A percentile compares a stretch with the other conserved stretches of the same genome.
Conservation (phyloP, 2,329 filamentous ascomycete genomes). For the Hypoxylon sp. region DNA sequence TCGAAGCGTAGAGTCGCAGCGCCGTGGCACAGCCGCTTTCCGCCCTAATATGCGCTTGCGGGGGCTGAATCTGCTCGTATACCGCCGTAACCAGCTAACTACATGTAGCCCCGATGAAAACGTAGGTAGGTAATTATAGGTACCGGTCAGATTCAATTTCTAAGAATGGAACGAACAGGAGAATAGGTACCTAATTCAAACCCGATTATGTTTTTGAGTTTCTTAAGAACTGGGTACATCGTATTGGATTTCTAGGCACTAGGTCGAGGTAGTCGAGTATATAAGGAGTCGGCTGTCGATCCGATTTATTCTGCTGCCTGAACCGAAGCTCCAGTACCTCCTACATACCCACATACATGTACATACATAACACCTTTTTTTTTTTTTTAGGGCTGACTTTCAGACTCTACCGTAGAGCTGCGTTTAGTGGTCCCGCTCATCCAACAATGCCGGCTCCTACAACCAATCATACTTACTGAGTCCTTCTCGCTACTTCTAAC, state of each 20-base stretch:
- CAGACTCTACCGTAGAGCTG: constrained; percentile 11
- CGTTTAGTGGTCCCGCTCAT: constrained; percentile 17
- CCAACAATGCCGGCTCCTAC: constrained; percentile 14
- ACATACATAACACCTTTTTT: constrained; percentile 16
- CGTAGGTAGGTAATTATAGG: background rate
- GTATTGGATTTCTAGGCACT: background rate
- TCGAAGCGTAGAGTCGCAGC: constrained; percentile 38
- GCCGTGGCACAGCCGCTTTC: constrained; percentile 31
- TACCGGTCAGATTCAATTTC: constrained; percentile 1
- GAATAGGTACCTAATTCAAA: constrained; percentile 2
- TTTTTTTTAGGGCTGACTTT: constrained; percentile 33
- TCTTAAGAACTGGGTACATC: background rate
- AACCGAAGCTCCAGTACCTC: constrained; percentile 13
- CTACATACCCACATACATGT: constrained; percentile 1
- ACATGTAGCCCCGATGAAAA: background rate
- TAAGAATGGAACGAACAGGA: constrained; percentile 4
- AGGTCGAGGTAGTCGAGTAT: constrained; percentile 1
- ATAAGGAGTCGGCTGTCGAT: constrained; percentile 12
- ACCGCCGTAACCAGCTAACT: constrained; percentile 1
- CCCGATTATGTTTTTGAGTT: background rate
- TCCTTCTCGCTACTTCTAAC: background rate
- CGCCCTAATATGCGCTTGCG: constrained; percentile 21
- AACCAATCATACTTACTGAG: constrained; percentile 9
- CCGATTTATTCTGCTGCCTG: constrained; percentile 52
- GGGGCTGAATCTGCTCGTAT: constrained; percentile 22